phyloP scores from a whole-genome alignment of 371 early-diverging fungal species.

The Mucor mucedo region DNA sequence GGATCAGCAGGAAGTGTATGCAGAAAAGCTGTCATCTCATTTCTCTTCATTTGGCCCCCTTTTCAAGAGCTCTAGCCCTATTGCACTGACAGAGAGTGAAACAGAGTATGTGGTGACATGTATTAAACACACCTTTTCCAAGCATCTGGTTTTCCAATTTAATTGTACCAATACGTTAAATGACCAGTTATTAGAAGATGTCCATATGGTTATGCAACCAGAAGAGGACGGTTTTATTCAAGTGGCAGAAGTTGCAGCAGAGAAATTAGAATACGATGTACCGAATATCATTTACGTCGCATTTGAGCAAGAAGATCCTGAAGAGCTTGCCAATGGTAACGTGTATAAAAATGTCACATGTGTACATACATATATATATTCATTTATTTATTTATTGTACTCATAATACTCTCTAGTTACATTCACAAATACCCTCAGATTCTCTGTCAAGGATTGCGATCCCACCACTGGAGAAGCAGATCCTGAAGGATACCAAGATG shows the following conservation, averaged over 20 bases:
- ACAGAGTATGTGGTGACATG: constrained; percentile 93
- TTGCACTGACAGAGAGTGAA: constrained; percentile 91
- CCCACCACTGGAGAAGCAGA: constrained; percentile 90
- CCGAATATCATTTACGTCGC: constrained; percentile 86
- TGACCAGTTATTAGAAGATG: constrained; percentile 91
- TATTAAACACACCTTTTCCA: constrained; percentile 90
- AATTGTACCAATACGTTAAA: constrained; percentile 92
- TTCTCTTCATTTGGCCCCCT: constrained; percentile 83
- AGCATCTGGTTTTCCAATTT: constrained; percentile 96
- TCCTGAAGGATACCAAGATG: constrained; percentile 93
- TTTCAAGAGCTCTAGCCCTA: constrained; percentile 81
- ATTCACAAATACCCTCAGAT: constrained; percentile 88
- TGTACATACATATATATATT: constrained; percentile 8
- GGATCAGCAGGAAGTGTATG: constrained; percentile 76
- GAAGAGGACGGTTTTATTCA: constrained; percentile 71
- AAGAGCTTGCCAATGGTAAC: constrained; percentile 59
- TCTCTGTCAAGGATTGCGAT: constrained; percentile 94
- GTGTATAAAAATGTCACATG: too few relatives aligned
- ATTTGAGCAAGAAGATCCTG: constrained; percentile 63
- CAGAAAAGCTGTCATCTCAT: constrained; percentile 80
- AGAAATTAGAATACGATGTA: constrained; percentile 77
- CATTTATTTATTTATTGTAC: not conserved
- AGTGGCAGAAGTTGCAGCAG: constrained; percentile 68
- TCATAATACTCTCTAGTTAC: constrained; percentile 46
- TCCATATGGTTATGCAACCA: constrained; percentile 82